These are phyloP conservation scores for Vitis rotundifolia DNA, from an alignment of 164 flowering plant genomes.

Conservation along the genomic window DNA sequence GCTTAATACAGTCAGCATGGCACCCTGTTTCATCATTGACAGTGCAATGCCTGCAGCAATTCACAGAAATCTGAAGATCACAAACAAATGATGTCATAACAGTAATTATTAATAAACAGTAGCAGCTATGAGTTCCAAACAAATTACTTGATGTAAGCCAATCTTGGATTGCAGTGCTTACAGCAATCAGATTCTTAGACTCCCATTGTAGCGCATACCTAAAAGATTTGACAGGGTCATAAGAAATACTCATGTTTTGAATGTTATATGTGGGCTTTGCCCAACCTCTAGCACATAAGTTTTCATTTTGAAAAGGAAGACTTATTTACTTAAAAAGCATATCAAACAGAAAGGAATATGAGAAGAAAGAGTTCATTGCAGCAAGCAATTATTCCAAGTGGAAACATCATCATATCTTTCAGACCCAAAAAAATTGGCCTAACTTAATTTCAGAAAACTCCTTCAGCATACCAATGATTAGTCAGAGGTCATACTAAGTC, in stretches of 20 bases:
- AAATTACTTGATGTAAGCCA: slow-evolving; percentile 94
- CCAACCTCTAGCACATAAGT: background rate
- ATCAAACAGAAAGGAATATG: too few species aligned
- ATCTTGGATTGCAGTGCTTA: slow-evolving; percentile 98
- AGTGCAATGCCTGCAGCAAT: slow-evolving; percentile 61
- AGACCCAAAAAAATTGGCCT: too few species aligned
- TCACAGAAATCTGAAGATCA: slow-evolving; percentile 6
- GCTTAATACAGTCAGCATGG: slow-evolving; percentile 94
- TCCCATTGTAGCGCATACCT: slow-evolving; percentile 98
- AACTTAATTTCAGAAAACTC: too few species aligned
- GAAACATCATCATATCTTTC: too few species aligned
- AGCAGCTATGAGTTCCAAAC: slow-evolving; percentile 17
- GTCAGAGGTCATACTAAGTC: too few species aligned
- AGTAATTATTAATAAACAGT: background rate
- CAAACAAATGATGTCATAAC: background rate
- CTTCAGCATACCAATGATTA: too few species aligned
- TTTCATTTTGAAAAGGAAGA: background rate
- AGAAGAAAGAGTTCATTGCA: too few species aligned
- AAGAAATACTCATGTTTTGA: slow-evolving; percentile 1
- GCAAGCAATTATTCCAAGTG: too few species aligned
- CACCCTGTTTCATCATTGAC: slow-evolving; percentile 95
- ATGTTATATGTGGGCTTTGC: background rate
- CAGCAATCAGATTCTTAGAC: slow-evolving; percentile 90
- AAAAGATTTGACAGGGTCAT: slow-evolving; percentile 4
- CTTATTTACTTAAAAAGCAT: background rate